A percentile compares a stretch with the other conserved stretches of the same genome.
phyloP scores from a whole-genome alignment of 2,329 filamentous ascomycete species.

The Fusarium burgessii region DNA sequence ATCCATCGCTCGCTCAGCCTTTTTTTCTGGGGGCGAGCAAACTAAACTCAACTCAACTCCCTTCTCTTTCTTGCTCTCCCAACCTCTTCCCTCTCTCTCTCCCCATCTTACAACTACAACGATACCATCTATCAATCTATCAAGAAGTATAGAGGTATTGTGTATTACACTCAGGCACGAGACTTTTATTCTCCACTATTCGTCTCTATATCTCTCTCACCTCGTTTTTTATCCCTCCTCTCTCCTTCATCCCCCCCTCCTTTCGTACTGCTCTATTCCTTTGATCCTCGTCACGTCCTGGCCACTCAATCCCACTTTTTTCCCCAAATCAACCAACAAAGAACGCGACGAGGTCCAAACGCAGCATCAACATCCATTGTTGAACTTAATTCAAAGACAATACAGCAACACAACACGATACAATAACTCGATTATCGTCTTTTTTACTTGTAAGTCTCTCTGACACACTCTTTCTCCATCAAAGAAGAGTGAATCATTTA shows the following conservation, averaged over 20 bases:
- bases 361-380: constrained; percentile 10
- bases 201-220: constrained; percentile 19
- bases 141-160: background rate
- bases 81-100: background rate
- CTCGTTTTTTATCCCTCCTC: constrained; percentile 13
- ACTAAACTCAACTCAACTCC: constrained; percentile 11
- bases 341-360: constrained; percentile 25
- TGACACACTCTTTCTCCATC: constrained; percentile 11
- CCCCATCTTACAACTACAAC: constrained; percentile 14
- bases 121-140: background rate
- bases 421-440: constrained; percentile 3
- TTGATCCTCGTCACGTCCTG: constrained; percentile 24
- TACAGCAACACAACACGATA: background rate
- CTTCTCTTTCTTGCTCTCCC: constrained; percentile 4
- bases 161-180: constrained; percentile 40
- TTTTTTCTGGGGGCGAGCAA: constrained; percentile 10
- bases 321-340: constrained; percentile 29
- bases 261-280: constrained; percentile 20
- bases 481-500: constrained; percentile 14
- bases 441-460: constrained; percentile 7
- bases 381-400: constrained; percentile 8
- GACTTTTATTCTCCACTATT: constrained; percentile 35
- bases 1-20: background rate
- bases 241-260: constrained; percentile 8
- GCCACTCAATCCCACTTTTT: constrained; percentile 40